Percentiles rank a stretch among this genome's conserved stretches.
phyloP scores from a whole-genome alignment of 768 basidiomycete species.

The Punctularia strigosozonata region DNA sequence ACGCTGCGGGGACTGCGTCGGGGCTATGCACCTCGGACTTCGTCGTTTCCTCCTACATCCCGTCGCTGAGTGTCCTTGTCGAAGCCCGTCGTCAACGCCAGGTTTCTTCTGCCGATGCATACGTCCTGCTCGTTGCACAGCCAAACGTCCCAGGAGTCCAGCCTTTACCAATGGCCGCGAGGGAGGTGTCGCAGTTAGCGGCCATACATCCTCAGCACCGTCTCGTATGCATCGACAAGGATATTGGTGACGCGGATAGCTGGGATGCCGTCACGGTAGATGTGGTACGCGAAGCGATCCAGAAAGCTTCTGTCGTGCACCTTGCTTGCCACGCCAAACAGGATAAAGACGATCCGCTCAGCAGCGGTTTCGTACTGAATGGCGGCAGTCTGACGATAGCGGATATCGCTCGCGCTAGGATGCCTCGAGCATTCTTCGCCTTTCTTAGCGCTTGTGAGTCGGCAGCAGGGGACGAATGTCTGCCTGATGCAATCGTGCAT shows the following conservation, averaged over 20 bases:
- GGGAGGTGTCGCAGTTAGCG: no score
- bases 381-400: background rate
- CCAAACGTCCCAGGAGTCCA: no score
- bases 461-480: background rate
- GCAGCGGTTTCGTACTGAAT: background rate
- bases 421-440: background rate
- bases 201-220: no score
- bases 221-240: no score
- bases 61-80: no score
- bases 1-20: background rate
- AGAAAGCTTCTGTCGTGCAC: background rate
- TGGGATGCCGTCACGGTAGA: no score
- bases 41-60: background rate
- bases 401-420: background rate
- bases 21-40: background rate
- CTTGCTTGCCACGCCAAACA: background rate
- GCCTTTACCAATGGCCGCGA: no score
- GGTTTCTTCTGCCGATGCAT: no score
- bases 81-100: no score
- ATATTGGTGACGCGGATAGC: no score
- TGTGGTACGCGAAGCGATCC: no score
- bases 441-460: background rate
- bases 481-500: conserved; percentile 4
- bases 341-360: background rate
- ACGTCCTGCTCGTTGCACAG: no score